phyloP scores from a whole-genome alignment of 768 basidiomycete species.

The Postia placenta region DNA sequence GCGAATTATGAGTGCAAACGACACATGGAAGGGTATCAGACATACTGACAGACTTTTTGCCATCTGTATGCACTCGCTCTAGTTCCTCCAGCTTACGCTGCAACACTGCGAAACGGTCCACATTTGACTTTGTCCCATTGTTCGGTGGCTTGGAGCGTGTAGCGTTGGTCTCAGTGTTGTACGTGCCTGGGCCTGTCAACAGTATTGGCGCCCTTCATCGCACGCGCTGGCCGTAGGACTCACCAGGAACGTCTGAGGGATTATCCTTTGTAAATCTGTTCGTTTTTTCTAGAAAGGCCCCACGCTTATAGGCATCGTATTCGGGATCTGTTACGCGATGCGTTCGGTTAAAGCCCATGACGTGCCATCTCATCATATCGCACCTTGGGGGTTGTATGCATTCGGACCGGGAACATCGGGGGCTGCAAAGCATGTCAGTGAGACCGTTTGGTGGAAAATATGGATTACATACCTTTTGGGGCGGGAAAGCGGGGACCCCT shows the following conservation, averaged over 20 bases:
- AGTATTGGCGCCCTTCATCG: background rate
- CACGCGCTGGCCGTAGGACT: constrained; percentile 2
- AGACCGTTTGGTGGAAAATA: background rate
- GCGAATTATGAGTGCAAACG: constrained; percentile 2
- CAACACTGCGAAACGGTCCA: constrained; percentile 48
- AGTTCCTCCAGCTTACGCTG: constrained; percentile 61
- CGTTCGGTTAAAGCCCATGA: too few relatives aligned
- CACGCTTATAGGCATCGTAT: constrained; percentile 48
- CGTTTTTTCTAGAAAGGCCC: constrained; percentile 52
- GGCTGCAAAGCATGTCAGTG: constrained; percentile 21
- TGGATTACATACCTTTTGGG: constrained; percentile 8
- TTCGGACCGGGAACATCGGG: constrained; percentile 50
- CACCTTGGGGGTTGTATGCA: constrained; percentile 41
- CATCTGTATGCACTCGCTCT: constrained; percentile 55
- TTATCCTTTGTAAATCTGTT: constrained; percentile 45
- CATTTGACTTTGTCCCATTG: constrained; percentile 9
- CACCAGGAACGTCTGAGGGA: constrained; percentile 37
- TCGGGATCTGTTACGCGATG: constrained; percentile 29
- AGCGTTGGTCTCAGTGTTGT: constrained; percentile 20
- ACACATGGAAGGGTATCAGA: background rate
- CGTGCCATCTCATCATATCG: background rate
- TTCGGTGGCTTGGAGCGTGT: constrained; percentile 23
- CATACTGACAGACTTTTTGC: constrained; percentile 54
- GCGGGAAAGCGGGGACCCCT: constrained; percentile 40
- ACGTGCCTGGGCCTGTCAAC: constrained; percentile 30